phyloP scores from a whole-genome alignment of 495 filamentous ascomycete genomes.

The Pyrenula aspistea region DNA sequence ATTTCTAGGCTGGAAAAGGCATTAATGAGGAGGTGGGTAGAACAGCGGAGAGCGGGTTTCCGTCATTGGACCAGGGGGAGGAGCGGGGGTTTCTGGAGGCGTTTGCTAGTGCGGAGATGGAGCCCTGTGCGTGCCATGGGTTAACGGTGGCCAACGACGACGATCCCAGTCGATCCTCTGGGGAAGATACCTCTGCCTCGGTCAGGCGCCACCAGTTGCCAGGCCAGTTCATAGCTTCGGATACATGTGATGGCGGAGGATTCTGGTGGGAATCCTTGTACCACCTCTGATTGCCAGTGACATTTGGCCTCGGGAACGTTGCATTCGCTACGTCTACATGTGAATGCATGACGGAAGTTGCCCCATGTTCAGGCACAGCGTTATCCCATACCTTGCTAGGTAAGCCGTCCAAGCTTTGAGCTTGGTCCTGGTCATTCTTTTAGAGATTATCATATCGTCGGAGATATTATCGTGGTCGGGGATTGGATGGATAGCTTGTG shows the following conservation, averaged over 20 bases:
- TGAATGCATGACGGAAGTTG: neutral
- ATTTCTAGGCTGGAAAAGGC: neutral
- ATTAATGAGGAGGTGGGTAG: neutral
- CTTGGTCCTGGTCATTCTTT: neutral
- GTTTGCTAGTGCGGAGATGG: conserved; percentile 9
- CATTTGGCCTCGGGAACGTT: neutral
- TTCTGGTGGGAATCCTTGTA: neutral
- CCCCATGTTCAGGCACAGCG: neutral
- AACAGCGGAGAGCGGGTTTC: neutral
- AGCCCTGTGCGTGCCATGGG: neutral
- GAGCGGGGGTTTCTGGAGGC: conserved; percentile 20
- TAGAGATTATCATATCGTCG: too few relatives aligned
- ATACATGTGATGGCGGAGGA: neutral
- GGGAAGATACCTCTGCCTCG: neutral
- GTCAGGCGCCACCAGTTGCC: too few relatives aligned
- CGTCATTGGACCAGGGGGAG: conserved; percentile 6
- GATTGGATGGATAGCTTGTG: too few relatives aligned
- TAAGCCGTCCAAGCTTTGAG: neutral
- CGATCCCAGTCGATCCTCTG: neutral
- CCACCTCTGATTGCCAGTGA: neutral
- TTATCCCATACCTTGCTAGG: neutral
- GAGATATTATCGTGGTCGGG: too few relatives aligned
- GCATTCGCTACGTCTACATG: neutral
- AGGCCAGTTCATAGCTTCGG: too few relatives aligned
- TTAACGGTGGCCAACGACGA: neutral